Conservation (phyloP, 805 yeast genomes). For the Yarrowia deformans region DNA sequence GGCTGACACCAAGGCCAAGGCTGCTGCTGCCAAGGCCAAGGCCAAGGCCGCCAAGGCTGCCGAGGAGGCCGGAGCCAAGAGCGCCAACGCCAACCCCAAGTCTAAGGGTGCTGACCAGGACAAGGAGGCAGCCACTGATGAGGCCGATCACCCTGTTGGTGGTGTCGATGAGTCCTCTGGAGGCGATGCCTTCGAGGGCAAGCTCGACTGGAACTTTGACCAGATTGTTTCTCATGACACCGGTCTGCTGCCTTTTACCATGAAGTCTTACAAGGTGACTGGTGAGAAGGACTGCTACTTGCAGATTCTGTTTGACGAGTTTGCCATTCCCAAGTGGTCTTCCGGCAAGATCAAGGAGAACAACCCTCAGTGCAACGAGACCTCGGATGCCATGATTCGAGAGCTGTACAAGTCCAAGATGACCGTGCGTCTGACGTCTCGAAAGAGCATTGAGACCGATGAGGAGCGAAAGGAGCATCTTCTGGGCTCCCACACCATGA, state of each 20-base stretch:
- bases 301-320: slow-evolving; percentile 79
- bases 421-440: slow-evolving; percentile 66
- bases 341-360: slow-evolving; percentile 58
- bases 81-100: slow-evolving; percentile 44
- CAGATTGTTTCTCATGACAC: slow-evolving; percentile 65
- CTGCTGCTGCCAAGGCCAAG: slow-evolving; percentile 48
- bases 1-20: slow-evolving; percentile 42
- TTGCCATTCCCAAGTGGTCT: slow-evolving; percentile 67
- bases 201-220: slow-evolving; percentile 49
- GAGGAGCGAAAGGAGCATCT: slow-evolving; percentile 50
- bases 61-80: slow-evolving; percentile 52
- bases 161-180: slow-evolving; percentile 50
- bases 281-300: slow-evolving; percentile 66
- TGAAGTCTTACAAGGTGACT: slow-evolving; percentile 63
- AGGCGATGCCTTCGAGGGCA: slow-evolving; percentile 57
- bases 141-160: slow-evolving; percentile 43
- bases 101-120: slow-evolving; percentile 37
- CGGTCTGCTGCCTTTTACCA: slow-evolving; percentile 77
- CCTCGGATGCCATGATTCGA: slow-evolving; percentile 77
- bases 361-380: slow-evolving; percentile 54
- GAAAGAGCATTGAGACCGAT: slow-evolving; percentile 56
- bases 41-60: slow-evolving; percentile 53
- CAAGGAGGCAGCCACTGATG: slow-evolving; percentile 43
- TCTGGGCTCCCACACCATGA: slow-evolving; percentile 67
- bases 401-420: slow-evolving; percentile 79